Base-by-base conservation (phyloP, 352 stramenopile species). In the Phytophthora foliorum region DNA sequence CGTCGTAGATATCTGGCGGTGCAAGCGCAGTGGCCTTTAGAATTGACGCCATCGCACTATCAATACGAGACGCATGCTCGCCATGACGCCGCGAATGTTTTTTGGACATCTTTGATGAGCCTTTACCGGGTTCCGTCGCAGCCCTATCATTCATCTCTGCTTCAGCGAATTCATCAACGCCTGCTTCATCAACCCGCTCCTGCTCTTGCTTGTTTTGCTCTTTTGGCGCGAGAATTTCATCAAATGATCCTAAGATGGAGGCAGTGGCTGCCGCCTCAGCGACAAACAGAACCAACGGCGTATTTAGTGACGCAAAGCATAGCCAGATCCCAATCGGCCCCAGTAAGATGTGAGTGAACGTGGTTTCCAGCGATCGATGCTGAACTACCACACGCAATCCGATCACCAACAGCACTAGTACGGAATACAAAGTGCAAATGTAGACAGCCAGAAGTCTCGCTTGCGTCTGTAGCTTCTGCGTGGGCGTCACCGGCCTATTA, bases 241-340 rank as follows among this genome's bases (percentile, higher is more conserved):
- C 86, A 41, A 96, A 94, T 11, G 86, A 89, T 7, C 81, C 83
- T 24, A 96, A 65, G 16, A 96, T 89, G 16, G 87, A 92, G 17
- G 85, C 76, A 1, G 85, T 94, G 4, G 86, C 89, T 3, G 73
- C 82, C 1, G 84, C 86, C 55, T 96, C 89, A 0, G 82, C 87
- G 2, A 96, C 57, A 52, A 94, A 96, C 19, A 92, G 74, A 58
- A 92, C 81, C 51, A 94, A 70, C 24, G 89, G 87, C 21, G 87
- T 93, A 58, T 94, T 90, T 3, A 96, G 73, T 53, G 86, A 96
- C 4, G 88, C 85, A 69, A 96, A 96, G 58, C 89, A 96, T n/a
- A 96, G 63, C 80, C 86, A 93, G 27, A 96, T 77, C n/a, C 81
- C 84, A 36, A 93, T 89, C 4, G 86, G 81, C 3, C 86, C 89